Percentiles rank a stretch among this genome's conserved stretches.
phyloP scores from a whole-genome alignment of 768 basidiomycete species.

The Auricularia auricula-judae region DNA sequence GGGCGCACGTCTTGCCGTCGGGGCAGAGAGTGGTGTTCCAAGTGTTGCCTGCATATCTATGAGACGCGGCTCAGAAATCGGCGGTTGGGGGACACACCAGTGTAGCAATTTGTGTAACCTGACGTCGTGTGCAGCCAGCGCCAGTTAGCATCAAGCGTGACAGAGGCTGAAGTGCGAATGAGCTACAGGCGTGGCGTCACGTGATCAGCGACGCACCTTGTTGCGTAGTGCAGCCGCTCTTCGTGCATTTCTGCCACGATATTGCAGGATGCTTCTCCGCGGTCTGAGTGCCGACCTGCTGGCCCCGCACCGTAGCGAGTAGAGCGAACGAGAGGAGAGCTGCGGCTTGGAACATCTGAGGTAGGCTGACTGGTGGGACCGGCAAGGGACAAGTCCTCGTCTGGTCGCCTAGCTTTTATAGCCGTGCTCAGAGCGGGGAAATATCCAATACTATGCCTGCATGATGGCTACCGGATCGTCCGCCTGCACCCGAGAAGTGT shows the following conservation, averaged over 20 bases:
- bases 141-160: conserved; percentile 9
- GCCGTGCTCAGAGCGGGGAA: background rate
- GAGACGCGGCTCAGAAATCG: background rate
- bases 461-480: background rate
- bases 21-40: conserved; percentile 12
- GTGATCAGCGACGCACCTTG: background rate
- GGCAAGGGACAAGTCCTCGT: background rate
- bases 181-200: background rate
- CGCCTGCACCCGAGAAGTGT: background rate
- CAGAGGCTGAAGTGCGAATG: background rate
- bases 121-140: conserved; percentile 10
- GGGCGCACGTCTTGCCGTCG: conserved; percentile 8
- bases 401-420: background rate
- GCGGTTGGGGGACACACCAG: conserved; percentile 12
- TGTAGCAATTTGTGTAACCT: conserved; percentile 26
- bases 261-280: conserved; percentile 41
- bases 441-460: background rate
- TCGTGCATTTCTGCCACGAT: conserved; percentile 36
- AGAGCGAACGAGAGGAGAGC: conserved; percentile 28
- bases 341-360: conserved; percentile 27
- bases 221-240: conserved; percentile 16
- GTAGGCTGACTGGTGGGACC: background rate
- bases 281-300: conserved; percentile 38
- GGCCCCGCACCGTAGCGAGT: conserved; percentile 32
- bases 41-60: conserved; percentile 10